These are phyloP conservation scores for Trichoderma aggressivum DNA, from an alignment of 2,329 filamentous ascomycete genomes.

Conservation along the genomic window DNA sequence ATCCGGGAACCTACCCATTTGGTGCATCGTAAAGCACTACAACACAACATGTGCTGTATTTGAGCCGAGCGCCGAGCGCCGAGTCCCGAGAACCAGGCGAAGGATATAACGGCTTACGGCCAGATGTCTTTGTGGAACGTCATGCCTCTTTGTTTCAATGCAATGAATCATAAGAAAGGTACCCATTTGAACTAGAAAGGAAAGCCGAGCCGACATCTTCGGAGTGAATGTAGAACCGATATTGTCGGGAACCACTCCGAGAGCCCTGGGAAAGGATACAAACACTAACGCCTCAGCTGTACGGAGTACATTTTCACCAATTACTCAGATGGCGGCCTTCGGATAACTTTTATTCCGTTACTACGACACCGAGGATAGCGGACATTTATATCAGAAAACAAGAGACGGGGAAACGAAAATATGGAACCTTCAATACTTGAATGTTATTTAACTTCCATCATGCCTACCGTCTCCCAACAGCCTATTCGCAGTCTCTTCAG, in stretches of 20 bases:
- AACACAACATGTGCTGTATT: neutral
- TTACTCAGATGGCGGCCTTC: neutral
- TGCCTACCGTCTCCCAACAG: neutral
- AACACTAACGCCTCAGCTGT: neutral
- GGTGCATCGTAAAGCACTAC: neutral
- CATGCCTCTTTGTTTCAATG: neutral
- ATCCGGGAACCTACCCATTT: neutral
- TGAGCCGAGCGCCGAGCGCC: neutral
- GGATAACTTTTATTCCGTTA: neutral
- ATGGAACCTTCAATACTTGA: neutral
- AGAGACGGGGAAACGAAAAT: neutral
- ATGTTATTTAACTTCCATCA: neutral
- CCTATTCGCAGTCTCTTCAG: neutral
- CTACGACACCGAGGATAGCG: neutral
- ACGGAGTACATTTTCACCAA: neutral
- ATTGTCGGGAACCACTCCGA: neutral
- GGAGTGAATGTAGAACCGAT: neutral
- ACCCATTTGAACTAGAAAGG: neutral
- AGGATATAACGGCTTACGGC: neutral
- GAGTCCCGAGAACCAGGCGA: neutral
- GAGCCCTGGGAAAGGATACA: neutral
- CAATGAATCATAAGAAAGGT: neutral
- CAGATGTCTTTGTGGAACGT: neutral
- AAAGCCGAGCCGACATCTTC: neutral
- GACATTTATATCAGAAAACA: neutral